Base-by-base conservation (phyloP, 2,329 filamentous ascomycete genomes). In the Trichoderma sp. region DNA sequence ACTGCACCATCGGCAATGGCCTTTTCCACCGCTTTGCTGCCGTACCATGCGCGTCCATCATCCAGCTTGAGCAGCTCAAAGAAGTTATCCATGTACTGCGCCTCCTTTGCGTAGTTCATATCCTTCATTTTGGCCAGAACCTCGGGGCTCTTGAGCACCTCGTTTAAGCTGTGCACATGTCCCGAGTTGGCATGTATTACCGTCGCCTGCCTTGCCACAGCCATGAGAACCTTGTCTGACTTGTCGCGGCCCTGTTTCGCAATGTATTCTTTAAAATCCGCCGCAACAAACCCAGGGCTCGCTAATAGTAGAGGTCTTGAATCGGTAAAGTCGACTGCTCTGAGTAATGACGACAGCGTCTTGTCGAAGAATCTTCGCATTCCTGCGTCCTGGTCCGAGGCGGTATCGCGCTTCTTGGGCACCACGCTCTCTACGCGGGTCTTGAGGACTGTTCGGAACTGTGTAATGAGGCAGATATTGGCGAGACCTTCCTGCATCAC, bases 401-500 rank as follows among this genome's bases (percentile, higher is more conserved):
- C 84, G 17, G 87, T 84, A 70, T 87, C 83, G 54, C 90, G 83
- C 80, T 94, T 92, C 78, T 88, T 86, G 39, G 90, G 87, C 63
- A 93, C 84, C 29, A 84, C 79, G 71, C 86, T 84, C 78, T 93
- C 90, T 35, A 95, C 75, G 27, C 78, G 75, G 58, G 78, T 76
- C 72, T 92, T 90, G 67, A 93, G 79, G 32, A 94, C 85, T 4
- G 92, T 94, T 72, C 92, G 90, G 77, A 90, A 89, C 75, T 93
- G 89, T 3, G 91, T 94, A 66, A 95, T 91, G 25, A 94, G 84
- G 78, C 92, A 94, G 71, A 95, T 91, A 77, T 94, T 93, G 67
- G 92, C 91, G 17, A 92, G 79, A 17, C 92, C 91, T 74, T 98
- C 94, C 74, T 97, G 92, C 91, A 99, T 94, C 27, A 98, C 92